Conservation (phyloP, 768 basidiomycete species). For the Termitomyces eurrhizus region DNA sequence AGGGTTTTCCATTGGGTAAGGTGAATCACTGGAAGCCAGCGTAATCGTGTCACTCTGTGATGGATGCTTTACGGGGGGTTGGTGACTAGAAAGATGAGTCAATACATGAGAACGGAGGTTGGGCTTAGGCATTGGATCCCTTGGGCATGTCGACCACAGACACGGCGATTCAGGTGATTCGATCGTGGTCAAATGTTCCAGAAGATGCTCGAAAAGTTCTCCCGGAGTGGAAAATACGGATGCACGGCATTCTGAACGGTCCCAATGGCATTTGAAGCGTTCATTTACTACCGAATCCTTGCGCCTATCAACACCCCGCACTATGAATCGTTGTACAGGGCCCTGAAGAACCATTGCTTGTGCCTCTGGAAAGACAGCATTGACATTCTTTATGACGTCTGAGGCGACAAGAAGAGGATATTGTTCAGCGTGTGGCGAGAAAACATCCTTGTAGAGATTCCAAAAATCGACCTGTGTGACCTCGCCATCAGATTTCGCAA, state of each 20-base stretch:
- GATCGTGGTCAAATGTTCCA: constrained; percentile 48
- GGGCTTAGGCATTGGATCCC: constrained; percentile 40
- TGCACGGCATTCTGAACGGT: constrained; percentile 51
- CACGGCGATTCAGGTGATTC: constrained; percentile 51
- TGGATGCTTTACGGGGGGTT: constrained; percentile 54
- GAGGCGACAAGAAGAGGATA: constrained; percentile 74
- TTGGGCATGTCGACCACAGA: constrained; percentile 68
- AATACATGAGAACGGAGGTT: constrained; percentile 64
- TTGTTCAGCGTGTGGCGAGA: constrained; percentile 54
- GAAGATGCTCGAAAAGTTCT: constrained; percentile 72
- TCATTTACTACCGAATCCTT: constrained; percentile 55
- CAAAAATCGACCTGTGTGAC: constrained; percentile 95
- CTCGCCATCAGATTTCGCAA: constrained; percentile 69
- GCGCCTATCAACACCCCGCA: constrained; percentile 76
- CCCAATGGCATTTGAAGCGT: constrained; percentile 77
- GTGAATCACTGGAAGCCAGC: constrained; percentile 48
- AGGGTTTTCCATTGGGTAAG: constrained; percentile 57
- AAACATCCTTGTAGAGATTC: constrained; percentile 87
- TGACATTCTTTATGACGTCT: constrained; percentile 94
- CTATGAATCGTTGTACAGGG: constrained; percentile 74
- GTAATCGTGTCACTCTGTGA: constrained; percentile 75
- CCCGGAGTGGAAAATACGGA: constrained; percentile 46
- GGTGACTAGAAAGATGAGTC: constrained; percentile 67
- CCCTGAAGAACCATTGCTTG: constrained; percentile 83
- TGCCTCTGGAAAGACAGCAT: constrained; percentile 77